Conservation (phyloP, 305 asterid species). For the Petunia hybrid region DNA sequence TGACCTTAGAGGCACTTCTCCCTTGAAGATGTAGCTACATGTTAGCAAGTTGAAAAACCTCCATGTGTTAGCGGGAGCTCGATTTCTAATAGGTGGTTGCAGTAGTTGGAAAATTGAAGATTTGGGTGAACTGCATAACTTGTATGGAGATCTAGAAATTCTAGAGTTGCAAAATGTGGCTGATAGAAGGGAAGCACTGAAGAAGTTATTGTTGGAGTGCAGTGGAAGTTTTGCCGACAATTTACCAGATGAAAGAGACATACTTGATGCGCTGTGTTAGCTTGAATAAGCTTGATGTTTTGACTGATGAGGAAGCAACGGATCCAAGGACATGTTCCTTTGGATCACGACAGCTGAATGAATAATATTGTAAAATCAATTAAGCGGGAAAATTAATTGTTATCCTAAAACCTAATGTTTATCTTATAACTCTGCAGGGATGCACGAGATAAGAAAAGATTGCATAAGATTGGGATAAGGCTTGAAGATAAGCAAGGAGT, state of each 20-base stretch:
- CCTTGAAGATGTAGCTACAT: not conserved
- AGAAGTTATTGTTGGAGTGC: conserved; percentile 40
- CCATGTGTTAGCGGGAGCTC: not conserved
- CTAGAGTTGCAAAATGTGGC: conserved; percentile 40
- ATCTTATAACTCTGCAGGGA: no score
- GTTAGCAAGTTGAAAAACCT: not conserved
- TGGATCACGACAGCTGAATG: no score
- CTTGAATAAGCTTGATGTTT: no score
- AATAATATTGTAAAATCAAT: no score
- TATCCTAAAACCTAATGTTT: no score
- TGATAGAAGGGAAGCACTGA: not conserved
- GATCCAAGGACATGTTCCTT: conserved; percentile 44
- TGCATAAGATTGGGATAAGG: no score
- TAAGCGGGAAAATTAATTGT: no score
- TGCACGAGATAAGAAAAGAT: no score
- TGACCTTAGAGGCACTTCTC: conserved; percentile 34
- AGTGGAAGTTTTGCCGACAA: conserved; percentile 21
- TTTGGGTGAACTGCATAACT: conserved; percentile 28
- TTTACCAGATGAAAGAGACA: conserved; percentile 30
- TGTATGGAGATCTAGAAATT: conserved; percentile 36
- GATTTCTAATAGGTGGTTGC: not conserved
- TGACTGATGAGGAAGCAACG: no score
- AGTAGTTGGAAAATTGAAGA: conserved; percentile 18
- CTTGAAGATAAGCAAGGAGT: no score
- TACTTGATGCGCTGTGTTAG: conserved; percentile 42